Percentiles rank a stretch among this genome's conserved stretches.
These are phyloP conservation scores for Saturnispora zaruensis DNA, from an alignment of 805 yeast genomes.

Conservation along the genomic window DNA sequence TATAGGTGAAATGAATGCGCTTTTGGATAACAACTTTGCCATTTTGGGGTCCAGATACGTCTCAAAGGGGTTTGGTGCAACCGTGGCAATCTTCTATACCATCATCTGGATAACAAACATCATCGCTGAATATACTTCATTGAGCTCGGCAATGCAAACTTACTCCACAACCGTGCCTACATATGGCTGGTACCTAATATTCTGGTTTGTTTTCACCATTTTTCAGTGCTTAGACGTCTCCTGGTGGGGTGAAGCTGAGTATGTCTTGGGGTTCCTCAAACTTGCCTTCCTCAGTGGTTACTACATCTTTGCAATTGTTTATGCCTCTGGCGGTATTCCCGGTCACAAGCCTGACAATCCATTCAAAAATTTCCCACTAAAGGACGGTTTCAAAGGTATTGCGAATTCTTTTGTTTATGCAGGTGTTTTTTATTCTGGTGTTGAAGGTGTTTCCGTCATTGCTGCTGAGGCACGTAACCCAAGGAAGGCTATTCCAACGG, in stretches of 20 bases:
- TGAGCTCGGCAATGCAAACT: slow-evolving; percentile 39
- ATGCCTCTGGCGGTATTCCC: slow-evolving; percentile 35
- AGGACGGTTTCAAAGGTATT: slow-evolving; percentile 21
- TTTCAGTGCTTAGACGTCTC: slow-evolving; percentile 45
- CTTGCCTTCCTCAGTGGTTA: slow-evolving; percentile 41
- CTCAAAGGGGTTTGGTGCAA: slow-evolving; percentile 50
- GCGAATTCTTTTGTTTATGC: slow-evolving; percentile 21
- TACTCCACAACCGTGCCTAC: slow-evolving; percentile 47
- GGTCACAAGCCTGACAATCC: slow-evolving; percentile 29
- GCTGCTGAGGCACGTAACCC: slow-evolving; percentile 60
- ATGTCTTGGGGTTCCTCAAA: slow-evolving; percentile 42
- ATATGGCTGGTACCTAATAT: slow-evolving; percentile 46
- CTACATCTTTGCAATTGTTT: slow-evolving; percentile 41
- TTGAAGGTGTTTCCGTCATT: slow-evolving; percentile 34
- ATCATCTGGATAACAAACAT: slow-evolving; percentile 49
- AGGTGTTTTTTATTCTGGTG: slow-evolving; percentile 22
- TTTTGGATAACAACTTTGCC: slow-evolving; percentile 46
- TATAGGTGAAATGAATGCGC: slow-evolving; percentile 48
- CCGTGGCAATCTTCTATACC: slow-evolving; percentile 45
- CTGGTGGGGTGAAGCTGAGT: slow-evolving; percentile 51
- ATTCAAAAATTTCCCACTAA: slow-evolving; percentile 29
- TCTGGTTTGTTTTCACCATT: slow-evolving; percentile 42
- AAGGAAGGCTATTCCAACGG: slow-evolving; percentile 46
- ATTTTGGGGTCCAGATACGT: slow-evolving; percentile 42
- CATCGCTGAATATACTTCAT: slow-evolving; percentile 47